Evolutionary conservation across 2,329 filamentous ascomycete species (phyloP).

Genomic region (Davidsoniella australis): DNA sequence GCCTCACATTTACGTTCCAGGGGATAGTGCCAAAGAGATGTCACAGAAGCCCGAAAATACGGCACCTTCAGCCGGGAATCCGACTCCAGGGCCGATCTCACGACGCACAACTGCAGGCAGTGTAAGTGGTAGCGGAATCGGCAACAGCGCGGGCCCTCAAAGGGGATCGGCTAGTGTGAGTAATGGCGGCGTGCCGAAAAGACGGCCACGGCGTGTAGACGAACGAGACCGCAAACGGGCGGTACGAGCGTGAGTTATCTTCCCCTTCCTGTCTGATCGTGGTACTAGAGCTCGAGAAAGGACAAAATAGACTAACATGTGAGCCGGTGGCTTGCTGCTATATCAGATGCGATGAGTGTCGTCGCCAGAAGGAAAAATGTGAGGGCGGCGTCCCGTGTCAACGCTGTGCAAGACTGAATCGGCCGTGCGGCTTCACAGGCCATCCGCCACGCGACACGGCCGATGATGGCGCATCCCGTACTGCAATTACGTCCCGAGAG

Average conservation of each 20-base stretch:
- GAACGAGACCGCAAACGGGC: conserved; percentile 18
- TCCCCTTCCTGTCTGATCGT: background rate
- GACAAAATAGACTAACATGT: background rate
- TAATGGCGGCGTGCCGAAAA: conserved; percentile 13
- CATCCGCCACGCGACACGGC: conserved; percentile 12
- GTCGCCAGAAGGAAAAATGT: conserved; percentile 38
- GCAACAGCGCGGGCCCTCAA: conserved; percentile 3
- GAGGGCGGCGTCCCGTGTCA: conserved; percentile 37
- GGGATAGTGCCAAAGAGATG: too few species aligned
- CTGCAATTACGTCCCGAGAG: conserved; percentile 6
- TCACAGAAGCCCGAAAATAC: too few species aligned
- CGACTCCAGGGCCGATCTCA: background rate
- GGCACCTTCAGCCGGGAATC: too few species aligned
- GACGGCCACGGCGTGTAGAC: conserved; percentile 15
- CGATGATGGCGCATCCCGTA: conserved; percentile 1
- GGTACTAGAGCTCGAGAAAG: background rate
- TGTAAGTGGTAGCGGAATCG: conserved; percentile 10
- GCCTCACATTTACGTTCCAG: too few species aligned
- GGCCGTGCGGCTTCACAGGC: conserved; percentile 31
- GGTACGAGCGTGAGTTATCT: conserved; percentile 16
- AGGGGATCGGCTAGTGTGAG: background rate
- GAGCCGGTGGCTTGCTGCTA: background rate
- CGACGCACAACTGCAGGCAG: conserved; percentile 1
- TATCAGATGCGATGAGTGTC: conserved; percentile 34
- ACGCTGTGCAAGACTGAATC: conserved; percentile 32